Evolutionary conservation across 805 yeast genomes (phyloP).

Genomic region (Lipomyces oligophaga): DNA sequence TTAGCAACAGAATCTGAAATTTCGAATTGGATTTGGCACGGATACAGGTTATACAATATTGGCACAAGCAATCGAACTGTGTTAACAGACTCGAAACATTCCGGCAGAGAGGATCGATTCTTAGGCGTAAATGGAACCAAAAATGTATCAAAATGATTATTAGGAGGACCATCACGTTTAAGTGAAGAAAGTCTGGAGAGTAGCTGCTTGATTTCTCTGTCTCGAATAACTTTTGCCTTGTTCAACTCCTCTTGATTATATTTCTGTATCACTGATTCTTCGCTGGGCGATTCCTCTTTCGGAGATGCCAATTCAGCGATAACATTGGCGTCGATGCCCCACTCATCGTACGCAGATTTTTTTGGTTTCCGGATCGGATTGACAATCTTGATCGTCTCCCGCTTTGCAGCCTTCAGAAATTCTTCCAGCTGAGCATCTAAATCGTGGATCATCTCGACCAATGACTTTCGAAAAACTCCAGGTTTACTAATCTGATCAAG

Average conservation of each 20-base stretch:
- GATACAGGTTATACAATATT: constrained; percentile 22
- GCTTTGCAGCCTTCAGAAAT: constrained; percentile 56
- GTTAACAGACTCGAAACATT: not conserved
- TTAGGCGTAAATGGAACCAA: constrained; percentile 16
- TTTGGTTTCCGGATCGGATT: constrained; percentile 27
- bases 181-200: constrained; percentile 14
- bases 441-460: constrained; percentile 52
- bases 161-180: constrained; percentile 3
- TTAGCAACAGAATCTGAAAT: constrained; percentile 3
- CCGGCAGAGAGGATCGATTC: constrained; percentile 1
- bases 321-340: constrained; percentile 17
- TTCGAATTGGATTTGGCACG: constrained; percentile 14
- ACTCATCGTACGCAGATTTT: constrained; percentile 11
- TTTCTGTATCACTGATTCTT: constrained; percentile 5
- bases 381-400: constrained; percentile 60
- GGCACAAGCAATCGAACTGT: constrained; percentile 24
- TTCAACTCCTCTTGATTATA: constrained; percentile 11
- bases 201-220: constrained; percentile 22
- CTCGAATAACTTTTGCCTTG: constrained; percentile 16
- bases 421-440: constrained; percentile 57
- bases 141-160: constrained; percentile 4
- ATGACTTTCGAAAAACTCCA: constrained; percentile 44
- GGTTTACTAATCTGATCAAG: constrained; percentile 31
- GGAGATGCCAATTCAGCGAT: not conserved
- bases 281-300: not conserved